Base-by-base conservation (phyloP, 2,329 filamentous ascomycete genomes). In the Ascosphaera aggregata region DNA sequence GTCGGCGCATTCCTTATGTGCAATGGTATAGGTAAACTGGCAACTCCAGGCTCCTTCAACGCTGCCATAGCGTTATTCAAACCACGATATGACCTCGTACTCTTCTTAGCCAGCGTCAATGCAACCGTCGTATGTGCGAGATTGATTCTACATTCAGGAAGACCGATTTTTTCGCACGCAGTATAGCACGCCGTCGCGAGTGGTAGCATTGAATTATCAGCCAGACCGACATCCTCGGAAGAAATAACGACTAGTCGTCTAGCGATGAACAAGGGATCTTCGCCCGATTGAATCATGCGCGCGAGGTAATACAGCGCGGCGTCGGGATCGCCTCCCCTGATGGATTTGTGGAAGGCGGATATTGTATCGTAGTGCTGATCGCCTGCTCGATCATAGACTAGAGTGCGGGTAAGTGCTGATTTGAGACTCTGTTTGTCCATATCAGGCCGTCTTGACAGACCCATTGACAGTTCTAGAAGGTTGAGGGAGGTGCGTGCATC, bases 311-410 rank as follows among this genome's bases (percentile, higher is more conserved):
- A 98, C 1, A 98, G 67, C 0, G 86, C 70, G 0, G 86, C 89
- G 54, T 95, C 80, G 0, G 86, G 58, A 50, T 94, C 76, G 40
- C 73, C 78, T 32, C 89, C 89, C 36, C 89, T 78, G 8, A 95
- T 76, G 2, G 84, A 84, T 51, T 98, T 98, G 66, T 95, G 89
- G 49, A 95, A 89, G 20, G 89, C 89, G 1, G 81, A 92, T 50
- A 98, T 95, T 39, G 80, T 89, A 53, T 98, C 86, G 61, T 95
- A 98, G 59, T 95, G 89, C 54, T 93, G 82, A 57, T 98, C 89
- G 39, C 89, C 86, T 0, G 80, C 80, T 40, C 89, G 74, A 56
- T 98, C 89, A 58, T 95, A 95, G 11, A 95, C 84, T 1, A 95
- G 65, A 0, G 86, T 95, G 53, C 85, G 85, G 2, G 86, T 95